Evolutionary conservation across 2,329 filamentous ascomycete genomes (phyloP).

Genomic region (Apiospora hydei): DNA sequence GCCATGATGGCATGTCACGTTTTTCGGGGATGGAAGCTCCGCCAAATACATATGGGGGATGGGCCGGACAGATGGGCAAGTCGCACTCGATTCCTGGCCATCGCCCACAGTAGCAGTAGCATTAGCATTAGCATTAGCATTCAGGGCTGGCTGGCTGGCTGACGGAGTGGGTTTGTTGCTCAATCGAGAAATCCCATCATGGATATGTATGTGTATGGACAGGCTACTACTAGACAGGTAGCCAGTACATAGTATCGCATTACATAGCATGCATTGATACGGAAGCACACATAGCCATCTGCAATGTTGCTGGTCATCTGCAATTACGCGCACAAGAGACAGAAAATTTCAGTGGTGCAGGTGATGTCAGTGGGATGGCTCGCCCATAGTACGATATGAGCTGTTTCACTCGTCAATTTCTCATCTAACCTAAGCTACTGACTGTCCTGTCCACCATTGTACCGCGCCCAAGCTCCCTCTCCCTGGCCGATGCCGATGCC

Average conservation of each 20-base stretch:
- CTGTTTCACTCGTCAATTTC: constrained; percentile 13
- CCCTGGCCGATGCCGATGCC: neutral
- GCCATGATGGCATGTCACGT: neutral
- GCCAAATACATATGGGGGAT: neutral
- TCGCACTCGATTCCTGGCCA: constrained; percentile 9
- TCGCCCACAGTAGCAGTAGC: neutral
- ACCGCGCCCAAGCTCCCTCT: neutral
- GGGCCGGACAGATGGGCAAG: neutral
- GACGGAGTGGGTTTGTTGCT: neutral
- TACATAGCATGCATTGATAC: neutral
- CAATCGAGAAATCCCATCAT: too few relatives aligned
- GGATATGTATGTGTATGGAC: too few relatives aligned
- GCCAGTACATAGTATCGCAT: neutral
- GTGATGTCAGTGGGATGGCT: constrained; percentile 9
- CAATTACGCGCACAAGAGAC: neutral
- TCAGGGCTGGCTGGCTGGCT: constrained; percentile 1
- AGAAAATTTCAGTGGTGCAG: neutral
- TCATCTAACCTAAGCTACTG: neutral
- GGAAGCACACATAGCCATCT: neutral
- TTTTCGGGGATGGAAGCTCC: constrained; percentile 8
- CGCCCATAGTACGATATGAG: constrained; percentile 13
- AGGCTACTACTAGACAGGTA: neutral
- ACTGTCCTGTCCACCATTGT: neutral
- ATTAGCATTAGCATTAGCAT: neutral
- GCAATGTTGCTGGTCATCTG: neutral